Percentiles rank a stretch among this genome's conserved stretches.
Evolutionary conservation across 2,329 filamentous ascomycete genomes (phyloP).

Genomic region (Polytolypa hystricis): DNA sequence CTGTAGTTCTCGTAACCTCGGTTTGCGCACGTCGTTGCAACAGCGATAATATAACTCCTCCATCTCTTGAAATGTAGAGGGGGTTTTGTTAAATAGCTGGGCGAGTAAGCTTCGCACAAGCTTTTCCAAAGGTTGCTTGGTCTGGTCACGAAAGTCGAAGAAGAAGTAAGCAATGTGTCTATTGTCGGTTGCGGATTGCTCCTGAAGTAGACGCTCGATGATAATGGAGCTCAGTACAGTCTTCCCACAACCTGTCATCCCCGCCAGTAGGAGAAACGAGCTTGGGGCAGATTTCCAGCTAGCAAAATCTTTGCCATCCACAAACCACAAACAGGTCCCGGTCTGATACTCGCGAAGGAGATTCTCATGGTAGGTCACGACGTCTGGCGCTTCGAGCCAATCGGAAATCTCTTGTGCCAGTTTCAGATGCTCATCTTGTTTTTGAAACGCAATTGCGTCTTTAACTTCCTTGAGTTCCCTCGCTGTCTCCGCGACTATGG

Average conservation of each 20-base stretch:
- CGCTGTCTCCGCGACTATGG: too few relatives aligned
- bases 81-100: conserved; percentile 4
- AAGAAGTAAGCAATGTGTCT: conserved; percentile 10
- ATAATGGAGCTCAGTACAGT: conserved; percentile 9
- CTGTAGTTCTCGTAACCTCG: neutral
- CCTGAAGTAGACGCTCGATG: conserved; percentile 4
- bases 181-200: neutral
- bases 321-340: conserved; percentile 9
- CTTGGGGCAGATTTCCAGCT: conserved; percentile 6
- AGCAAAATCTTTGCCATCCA: conserved; percentile 4
- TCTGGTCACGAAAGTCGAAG: conserved; percentile 11
- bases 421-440: too few relatives aligned
- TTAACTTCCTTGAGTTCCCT: too few relatives aligned
- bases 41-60: neutral
- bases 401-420: too few relatives aligned
- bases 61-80: conserved; percentile 6
- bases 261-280: conserved; percentile 8
- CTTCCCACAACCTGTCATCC: conserved; percentile 10
- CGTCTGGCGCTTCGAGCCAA: too few relatives aligned
- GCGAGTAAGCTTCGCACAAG: conserved; percentile 8
- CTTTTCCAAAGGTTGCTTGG: conserved; percentile 8
- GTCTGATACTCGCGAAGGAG: conserved; percentile 5
- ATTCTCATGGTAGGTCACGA: too few relatives aligned
- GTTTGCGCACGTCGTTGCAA: neutral
- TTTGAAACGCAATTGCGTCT: too few relatives aligned